A percentile compares a stretch with the other conserved stretches of the same genome.
Evolutionary conservation across 2,329 filamentous ascomycete species (phyloP).

Genomic region (Claviceps humidiphila): DNA sequence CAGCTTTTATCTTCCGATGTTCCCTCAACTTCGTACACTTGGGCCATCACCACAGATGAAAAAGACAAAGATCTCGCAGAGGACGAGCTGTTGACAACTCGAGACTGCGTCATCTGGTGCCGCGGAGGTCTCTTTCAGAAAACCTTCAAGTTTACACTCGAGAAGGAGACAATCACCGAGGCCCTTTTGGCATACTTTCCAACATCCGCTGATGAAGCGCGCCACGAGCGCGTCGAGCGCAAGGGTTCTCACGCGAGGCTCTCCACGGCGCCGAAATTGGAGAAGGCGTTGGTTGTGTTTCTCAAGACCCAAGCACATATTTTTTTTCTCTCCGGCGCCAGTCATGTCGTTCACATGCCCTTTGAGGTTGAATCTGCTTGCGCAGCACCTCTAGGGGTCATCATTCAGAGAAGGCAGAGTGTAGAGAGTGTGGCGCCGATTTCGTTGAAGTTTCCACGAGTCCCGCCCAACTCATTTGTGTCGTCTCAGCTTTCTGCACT

Average conservation of each 20-base stretch:
- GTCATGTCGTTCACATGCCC: constrained; percentile 80
- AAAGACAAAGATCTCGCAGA: constrained; percentile 35
- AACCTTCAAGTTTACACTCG: constrained; percentile 72
- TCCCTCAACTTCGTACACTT: constrained; percentile 53
- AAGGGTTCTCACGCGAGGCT: constrained; percentile 5
- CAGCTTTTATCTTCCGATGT: constrained; percentile 59
- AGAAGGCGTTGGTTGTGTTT: constrained; percentile 73
- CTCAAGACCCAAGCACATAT: constrained; percentile 88
- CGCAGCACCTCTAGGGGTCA: constrained; percentile 66
- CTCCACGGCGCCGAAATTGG: constrained; percentile 20
- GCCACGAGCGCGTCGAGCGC: neutral
- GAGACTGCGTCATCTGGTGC: constrained; percentile 74
- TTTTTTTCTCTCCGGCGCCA: constrained; percentile 78
- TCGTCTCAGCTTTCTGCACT: constrained; percentile 50
- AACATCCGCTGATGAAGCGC: constrained; percentile 28
- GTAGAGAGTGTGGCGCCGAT: constrained; percentile 35
- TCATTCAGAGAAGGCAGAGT: constrained; percentile 69
- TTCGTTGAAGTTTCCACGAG: constrained; percentile 43
- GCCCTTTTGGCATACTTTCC: constrained; percentile 77
- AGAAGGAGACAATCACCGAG: constrained; percentile 77
- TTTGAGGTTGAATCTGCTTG: constrained; percentile 88
- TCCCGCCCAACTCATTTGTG: constrained; percentile 73
- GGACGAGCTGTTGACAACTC: constrained; percentile 70
- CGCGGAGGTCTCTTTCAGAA: constrained; percentile 74
- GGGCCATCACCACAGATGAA: constrained; percentile 47